These are phyloP conservation scores for Neofusicoccum sp. DNA, from an alignment of 2,329 filamentous ascomycete species.

Conservation along the genomic window DNA sequence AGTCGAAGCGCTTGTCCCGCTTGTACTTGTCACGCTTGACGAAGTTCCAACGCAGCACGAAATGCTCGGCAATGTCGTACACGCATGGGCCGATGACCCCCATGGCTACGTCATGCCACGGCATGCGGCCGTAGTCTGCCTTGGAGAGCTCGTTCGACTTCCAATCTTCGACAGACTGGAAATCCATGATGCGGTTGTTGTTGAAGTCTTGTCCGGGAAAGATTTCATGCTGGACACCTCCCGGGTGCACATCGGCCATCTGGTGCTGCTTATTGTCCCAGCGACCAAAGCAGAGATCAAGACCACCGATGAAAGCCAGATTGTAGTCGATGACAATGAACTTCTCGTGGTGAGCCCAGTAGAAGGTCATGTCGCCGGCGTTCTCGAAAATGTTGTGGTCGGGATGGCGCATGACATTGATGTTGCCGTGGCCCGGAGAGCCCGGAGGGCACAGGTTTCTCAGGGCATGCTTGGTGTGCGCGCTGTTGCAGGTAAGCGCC, in stretches of 20 bases:
- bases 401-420: conserved; percentile 84
- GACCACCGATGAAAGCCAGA: conserved; percentile 87
- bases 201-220: conserved; percentile 98
- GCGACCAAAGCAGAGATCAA: conserved; percentile 93
- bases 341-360: conserved; percentile 98
- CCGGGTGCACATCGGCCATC: conserved; percentile 84
- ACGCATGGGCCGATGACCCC: conserved; percentile 86
- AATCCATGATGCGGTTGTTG: conserved; percentile 96
- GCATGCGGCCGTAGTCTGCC: conserved; percentile 90
- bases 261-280: conserved; percentile 90
- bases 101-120: conserved; percentile 97
- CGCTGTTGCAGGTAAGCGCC: conserved; percentile 83
- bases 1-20: conserved; percentile 79
- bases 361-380: conserved; percentile 92
- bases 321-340: conserved; percentile 94
- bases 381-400: conserved; percentile 96
- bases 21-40: conserved; percentile 98
- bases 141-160: conserved; percentile 91
- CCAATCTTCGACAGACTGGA: conserved; percentile 88
- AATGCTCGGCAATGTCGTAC: conserved; percentile 94
- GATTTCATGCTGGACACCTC: conserved; percentile 77
- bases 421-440: conserved; percentile 81
- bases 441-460: conserved; percentile 79
- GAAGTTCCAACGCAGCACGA: conserved; percentile 94
- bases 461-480: conserved; percentile 87